Evolutionary conservation across 2,329 filamentous ascomycete genomes (phyloP).

Genomic region (Aspergillus sp.): DNA sequence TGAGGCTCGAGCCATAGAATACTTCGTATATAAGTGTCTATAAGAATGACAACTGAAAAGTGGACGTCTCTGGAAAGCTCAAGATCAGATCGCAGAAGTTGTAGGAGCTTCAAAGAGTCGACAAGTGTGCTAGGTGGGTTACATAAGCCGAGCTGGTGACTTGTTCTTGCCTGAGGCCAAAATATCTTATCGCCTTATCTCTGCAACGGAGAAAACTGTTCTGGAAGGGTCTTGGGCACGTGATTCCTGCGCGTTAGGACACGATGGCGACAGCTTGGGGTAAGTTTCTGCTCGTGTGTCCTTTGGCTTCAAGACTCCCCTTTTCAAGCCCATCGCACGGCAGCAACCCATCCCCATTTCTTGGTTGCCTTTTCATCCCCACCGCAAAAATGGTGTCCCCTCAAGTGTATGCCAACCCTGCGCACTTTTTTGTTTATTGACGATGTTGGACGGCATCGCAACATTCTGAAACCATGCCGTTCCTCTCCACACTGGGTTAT

Average conservation of each 20-base stretch:
- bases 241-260: constrained; percentile 23
- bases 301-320: constrained; percentile 8
- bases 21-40: not conserved
- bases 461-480: not conserved
- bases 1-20: not conserved
- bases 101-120: constrained; percentile 16
- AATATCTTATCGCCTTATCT: constrained; percentile 7
- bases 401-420: constrained; percentile 57
- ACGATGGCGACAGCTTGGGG: constrained; percentile 17
- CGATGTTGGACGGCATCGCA: not conserved
- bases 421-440: not conserved
- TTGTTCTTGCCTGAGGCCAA: constrained; percentile 16
- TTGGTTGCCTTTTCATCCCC: constrained; percentile 14
- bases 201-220: not conserved
- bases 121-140: constrained; percentile 18
- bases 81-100: constrained; percentile 10
- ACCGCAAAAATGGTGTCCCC: constrained; percentile 62
- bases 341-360: constrained; percentile 12
- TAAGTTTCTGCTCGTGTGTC: constrained; percentile 23
- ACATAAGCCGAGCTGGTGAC: constrained; percentile 20
- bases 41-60: constrained; percentile 3
- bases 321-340: constrained; percentile 10
- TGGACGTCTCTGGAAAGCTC: constrained; percentile 12
- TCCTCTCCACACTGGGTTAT: not conserved
- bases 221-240: constrained; percentile 16